Percentiles rank a stretch among this genome's conserved stretches.
Evolutionary conservation across 148 eudicot genomes (phyloP).

Genomic region (Vaccinium macrocarpon): DNA sequence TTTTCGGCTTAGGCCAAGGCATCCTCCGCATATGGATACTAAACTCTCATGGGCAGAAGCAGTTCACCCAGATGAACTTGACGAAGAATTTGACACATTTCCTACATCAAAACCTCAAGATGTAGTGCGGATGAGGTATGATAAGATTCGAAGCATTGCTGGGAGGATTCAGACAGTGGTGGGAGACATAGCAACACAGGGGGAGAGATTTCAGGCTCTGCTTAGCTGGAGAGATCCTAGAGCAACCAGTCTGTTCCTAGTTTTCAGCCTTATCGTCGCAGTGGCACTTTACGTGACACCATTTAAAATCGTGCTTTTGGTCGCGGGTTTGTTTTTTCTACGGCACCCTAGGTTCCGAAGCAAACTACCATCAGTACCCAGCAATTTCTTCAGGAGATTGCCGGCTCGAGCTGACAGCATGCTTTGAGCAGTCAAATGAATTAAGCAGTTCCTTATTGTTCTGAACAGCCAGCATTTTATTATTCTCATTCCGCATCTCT

Average conservation of each 20-base stretch:
- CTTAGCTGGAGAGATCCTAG: conserved; percentile 46
- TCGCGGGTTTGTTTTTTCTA: conserved; percentile 30
- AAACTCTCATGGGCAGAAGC: conserved; percentile 35
- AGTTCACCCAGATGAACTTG: conserved; percentile 33
- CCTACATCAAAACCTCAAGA: conserved; percentile 28
- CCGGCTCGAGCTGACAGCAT: conserved; percentile 38
- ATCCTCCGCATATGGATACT: conserved; percentile 42
- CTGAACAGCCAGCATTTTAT: background rate
- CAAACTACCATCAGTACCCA: conserved; percentile 34
- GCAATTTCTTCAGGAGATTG: conserved; percentile 37
- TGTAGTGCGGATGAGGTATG: conserved; percentile 36
- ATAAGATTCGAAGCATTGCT: conserved; percentile 30
- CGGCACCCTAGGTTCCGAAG: conserved; percentile 37
- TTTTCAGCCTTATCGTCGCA: conserved; percentile 32
- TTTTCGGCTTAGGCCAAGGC: conserved; percentile 31
- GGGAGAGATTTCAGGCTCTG: conserved; percentile 37
- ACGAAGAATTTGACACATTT: conserved; percentile 41
- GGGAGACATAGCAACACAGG: conserved; percentile 42
- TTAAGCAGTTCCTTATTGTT: background rate
- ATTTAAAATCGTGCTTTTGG: conserved; percentile 28
- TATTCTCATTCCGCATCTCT: background rate
- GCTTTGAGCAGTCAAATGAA: conserved; percentile 33
- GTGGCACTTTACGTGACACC: conserved; percentile 35
- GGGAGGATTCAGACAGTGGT: conserved; percentile 44
- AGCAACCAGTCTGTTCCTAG: conserved; percentile 30